A percentile compares a stretch with the other conserved stretches of the same genome.
phyloP scores from a whole-genome alignment of 1,284 basidiomycete species.

The Leccinum cinnamomeum region DNA sequence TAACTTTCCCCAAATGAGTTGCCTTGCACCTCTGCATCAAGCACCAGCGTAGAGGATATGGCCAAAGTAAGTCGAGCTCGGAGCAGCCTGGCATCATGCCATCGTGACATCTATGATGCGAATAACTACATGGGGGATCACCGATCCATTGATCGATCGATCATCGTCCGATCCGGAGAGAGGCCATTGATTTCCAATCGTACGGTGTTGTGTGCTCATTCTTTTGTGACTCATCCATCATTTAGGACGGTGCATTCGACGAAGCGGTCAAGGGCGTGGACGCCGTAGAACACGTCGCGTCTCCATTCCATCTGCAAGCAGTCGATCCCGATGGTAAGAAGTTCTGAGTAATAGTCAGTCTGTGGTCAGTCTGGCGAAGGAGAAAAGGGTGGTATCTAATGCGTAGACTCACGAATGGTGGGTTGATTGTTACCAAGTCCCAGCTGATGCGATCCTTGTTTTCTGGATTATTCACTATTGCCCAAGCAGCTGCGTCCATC shows the following conservation, averaged over 20 bases:
- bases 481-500: too few relatives aligned
- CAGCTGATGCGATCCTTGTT: too few relatives aligned
- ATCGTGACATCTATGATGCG: neutral
- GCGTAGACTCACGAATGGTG: too few relatives aligned
- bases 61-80: neutral
- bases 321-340: constrained; percentile 41
- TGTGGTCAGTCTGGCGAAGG: too few relatives aligned
- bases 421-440: too few relatives aligned
- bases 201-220: neutral
- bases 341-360: too few relatives aligned
- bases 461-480: too few relatives aligned
- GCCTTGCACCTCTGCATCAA: too few relatives aligned
- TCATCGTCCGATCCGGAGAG: neutral
- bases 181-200: neutral
- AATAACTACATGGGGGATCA: neutral
- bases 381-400: too few relatives aligned
- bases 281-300: constrained; percentile 55
- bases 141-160: neutral
- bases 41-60: neutral
- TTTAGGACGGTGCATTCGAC: constrained; percentile 40
- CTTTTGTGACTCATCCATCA: neutral
- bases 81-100: neutral
- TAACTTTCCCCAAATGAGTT: too few relatives aligned
- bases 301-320: constrained; percentile 42
- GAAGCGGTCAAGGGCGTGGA: constrained; percentile 64